A percentile compares a stretch with the other conserved stretches of the same genome.
Evolutionary conservation across 805 yeast species (phyloP).

Genomic region (Kodamaea leandrae): DNA sequence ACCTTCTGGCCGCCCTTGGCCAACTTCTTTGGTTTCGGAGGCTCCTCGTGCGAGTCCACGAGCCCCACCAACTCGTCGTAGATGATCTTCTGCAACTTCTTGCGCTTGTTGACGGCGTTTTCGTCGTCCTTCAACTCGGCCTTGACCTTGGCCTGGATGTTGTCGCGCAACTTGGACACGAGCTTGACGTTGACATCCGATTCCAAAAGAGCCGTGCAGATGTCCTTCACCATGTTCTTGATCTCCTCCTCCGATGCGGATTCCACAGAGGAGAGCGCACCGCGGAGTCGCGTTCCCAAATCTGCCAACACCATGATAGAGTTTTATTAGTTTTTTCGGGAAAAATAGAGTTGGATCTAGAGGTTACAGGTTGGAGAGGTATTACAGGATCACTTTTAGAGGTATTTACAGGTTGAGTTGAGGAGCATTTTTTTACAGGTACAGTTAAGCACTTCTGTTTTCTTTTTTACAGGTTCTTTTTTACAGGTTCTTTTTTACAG

Average conservation of each 20-base stretch:
- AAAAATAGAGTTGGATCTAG: background rate
- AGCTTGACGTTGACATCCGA: slow-evolving; percentile 90
- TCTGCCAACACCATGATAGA: slow-evolving; percentile 44
- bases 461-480: too few relatives aligned
- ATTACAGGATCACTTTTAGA: too few relatives aligned
- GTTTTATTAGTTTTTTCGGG: background rate
- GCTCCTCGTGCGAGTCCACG: slow-evolving; percentile 67
- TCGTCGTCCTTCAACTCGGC: slow-evolving; percentile 50
- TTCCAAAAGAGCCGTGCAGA: slow-evolving; percentile 86
- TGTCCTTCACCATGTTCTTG: slow-evolving; percentile 69
- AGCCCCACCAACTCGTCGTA: slow-evolving; percentile 87
- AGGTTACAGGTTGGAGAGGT: too few relatives aligned
- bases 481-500: too few relatives aligned
- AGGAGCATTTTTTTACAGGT: too few relatives aligned
- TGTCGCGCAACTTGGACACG: slow-evolving; percentile 73
- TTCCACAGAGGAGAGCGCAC: slow-evolving; percentile 42
- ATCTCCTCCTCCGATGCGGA: slow-evolving; percentile 41
- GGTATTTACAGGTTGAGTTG: too few relatives aligned
- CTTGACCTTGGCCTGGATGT: slow-evolving; percentile 49
- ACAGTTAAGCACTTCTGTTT: too few relatives aligned
- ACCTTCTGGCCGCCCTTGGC: slow-evolving; percentile 19
- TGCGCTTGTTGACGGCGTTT: slow-evolving; percentile 64
- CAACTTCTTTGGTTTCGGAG: slow-evolving; percentile 84
- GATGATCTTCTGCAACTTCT: slow-evolving; percentile 85
- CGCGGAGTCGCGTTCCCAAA: slow-evolving; percentile 41